Percentiles rank a stretch among this genome's conserved stretches.
phyloP scores from a whole-genome alignment of 306 rosid species.

The Ammopiptanthus mongolicus region DNA sequence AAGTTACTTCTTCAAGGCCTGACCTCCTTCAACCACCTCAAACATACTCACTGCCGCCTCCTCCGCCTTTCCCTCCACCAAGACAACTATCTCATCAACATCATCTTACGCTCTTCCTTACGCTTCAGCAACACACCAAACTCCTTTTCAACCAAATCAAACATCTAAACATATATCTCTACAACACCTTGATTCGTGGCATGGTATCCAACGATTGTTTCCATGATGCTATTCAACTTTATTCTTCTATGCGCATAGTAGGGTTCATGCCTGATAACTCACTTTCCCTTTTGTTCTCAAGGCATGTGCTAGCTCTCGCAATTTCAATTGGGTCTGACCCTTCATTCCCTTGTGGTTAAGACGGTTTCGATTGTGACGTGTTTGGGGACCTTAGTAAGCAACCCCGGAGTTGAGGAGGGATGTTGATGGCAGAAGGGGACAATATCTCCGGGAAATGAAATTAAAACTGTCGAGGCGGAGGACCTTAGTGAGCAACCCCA shows the following conservation, averaged over 20 bases:
- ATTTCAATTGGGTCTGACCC: constrained; percentile 34
- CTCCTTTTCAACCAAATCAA: constrained; percentile 36
- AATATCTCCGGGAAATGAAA: too few relatives aligned
- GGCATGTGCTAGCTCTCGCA: constrained; percentile 44
- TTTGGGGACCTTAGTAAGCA: too few relatives aligned
- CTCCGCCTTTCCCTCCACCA: constrained; percentile 50
- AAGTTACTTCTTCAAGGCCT: constrained; percentile 34
- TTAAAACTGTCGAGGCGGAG: too few relatives aligned
- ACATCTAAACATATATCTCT: constrained; percentile 41
- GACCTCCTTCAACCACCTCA: constrained; percentile 46
- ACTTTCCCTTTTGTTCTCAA: constrained; percentile 64
- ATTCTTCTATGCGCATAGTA: constrained; percentile 33
- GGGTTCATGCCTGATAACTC: constrained; percentile 38
- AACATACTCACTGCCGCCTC: constrained; percentile 48
- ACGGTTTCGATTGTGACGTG: constrained; percentile 57
- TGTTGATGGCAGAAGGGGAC: too few relatives aligned
- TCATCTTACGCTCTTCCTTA: constrained; percentile 41
- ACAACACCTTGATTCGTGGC: constrained; percentile 65
- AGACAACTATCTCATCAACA: constrained; percentile 46
- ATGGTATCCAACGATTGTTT: constrained; percentile 48
- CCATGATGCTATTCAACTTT: constrained; percentile 33
- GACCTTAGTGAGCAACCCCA: too few relatives aligned
- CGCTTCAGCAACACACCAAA: constrained; percentile 14
- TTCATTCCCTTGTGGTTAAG: constrained; percentile 52
- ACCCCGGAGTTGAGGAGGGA: too few relatives aligned